Evolutionary conservation across 106 monocot genomes (phyloP).

Genomic region (Dendrobium officinale): DNA sequence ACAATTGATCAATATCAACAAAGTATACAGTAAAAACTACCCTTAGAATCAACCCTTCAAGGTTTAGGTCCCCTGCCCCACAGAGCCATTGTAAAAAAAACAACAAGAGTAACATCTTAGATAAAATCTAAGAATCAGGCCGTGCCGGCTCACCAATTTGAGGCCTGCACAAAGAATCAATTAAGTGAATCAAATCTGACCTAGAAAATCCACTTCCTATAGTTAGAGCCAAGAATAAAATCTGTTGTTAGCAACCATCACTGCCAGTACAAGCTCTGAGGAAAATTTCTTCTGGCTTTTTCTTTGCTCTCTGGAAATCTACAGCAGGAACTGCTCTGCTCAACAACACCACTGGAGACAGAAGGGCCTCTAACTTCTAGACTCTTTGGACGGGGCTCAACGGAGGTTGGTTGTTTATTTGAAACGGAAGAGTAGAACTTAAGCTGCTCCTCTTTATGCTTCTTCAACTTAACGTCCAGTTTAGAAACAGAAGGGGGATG

Average conservation of each 20-base stretch:
- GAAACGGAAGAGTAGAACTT: not conserved
- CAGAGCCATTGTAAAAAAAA: not conserved
- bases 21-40: not conserved
- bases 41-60: not conserved
- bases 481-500: not conserved
- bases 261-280: not conserved
- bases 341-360: not conserved
- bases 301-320: not conserved
- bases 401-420: not conserved
- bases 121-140: constrained; percentile 11
- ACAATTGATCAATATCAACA: constrained; percentile 7
- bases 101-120: not conserved
- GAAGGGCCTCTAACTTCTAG: not conserved
- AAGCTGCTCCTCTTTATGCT: not conserved
- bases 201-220: constrained; percentile 7
- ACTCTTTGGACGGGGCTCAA: not conserved
- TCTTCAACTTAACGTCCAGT: not conserved
- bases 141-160: constrained; percentile 14
- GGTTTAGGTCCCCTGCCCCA: not conserved
- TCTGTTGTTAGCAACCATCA: not conserved
- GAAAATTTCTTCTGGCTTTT: not conserved
- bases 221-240: constrained; percentile 3
- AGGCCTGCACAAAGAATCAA: constrained; percentile 27
- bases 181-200: constrained; percentile 9
- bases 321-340: not conserved